Base-by-base conservation (phyloP, 1,284 basidiomycete species). In the Peniophora sp. region DNA sequence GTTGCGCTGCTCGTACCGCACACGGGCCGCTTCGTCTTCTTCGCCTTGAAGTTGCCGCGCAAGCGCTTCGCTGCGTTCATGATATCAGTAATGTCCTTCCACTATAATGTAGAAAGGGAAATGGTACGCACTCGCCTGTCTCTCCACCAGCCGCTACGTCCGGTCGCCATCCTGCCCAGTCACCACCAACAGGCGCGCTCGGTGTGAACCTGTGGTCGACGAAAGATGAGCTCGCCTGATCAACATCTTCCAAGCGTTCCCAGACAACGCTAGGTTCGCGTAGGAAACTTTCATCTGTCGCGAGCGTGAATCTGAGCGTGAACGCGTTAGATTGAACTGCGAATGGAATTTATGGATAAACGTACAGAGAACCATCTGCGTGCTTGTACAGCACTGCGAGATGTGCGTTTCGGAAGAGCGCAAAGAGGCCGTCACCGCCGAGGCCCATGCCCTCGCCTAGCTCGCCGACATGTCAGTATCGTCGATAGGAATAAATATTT, bases 341-440 rank as follows among this genome's bases (percentile, higher is more conserved):
- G 27, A 12, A 12, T 32, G 27, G 27, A 6, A 5, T 6, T 32
- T 32, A 12, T 12, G 12, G 12, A 5, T 6, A 12, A 12, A 12
- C 27, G 5, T 12, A 41, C 2, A 95, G 70, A 22, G 75, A 72
- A 2, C 74, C 67, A 48, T 41, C 53, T 2, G 60, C 65, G 2
- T 74, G 71, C 59, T 86, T 89, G 73, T 92, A 89, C 0, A 97
- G 71, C 3, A 95, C 92, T 0, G 87, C 85, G 10, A 97, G 80
- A 60, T 96, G 93, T 0, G 90, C 91, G 67, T 85, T 92, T 52
- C 93, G 83, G 74, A 95, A 96, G 52, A 95, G 78, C 1, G 89
- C 86, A 23, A 83, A 81, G 23, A 89, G 79, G 2, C 45, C n/a
- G 22, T 5, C 47, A 48, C 12, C 24, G 25, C 35, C 52, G 36